Evolutionary conservation across 2,329 filamentous ascomycete genomes (phyloP).

Genomic region (Colletotrichum echinochloae): DNA sequence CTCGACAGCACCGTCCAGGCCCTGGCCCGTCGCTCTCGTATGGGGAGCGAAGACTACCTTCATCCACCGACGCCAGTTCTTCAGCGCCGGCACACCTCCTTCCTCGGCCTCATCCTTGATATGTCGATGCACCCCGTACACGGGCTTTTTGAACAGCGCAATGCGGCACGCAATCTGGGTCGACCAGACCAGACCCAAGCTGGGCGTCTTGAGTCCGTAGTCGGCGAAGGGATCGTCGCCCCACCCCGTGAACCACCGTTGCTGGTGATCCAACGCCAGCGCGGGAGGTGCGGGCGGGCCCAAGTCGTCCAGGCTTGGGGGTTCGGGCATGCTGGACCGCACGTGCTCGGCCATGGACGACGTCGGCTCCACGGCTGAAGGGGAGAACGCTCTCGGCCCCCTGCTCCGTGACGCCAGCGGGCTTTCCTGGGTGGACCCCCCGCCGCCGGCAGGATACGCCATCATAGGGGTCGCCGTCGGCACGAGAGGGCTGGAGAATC

Average conservation of each 20-base stretch:
- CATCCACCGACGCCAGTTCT: slow-evolving; percentile 79
- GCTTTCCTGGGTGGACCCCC: slow-evolving; percentile 55
- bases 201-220: slow-evolving; percentile 80
- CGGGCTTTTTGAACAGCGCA: slow-evolving; percentile 79
- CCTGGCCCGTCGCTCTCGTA: slow-evolving; percentile 64
- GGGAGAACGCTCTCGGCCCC: slow-evolving; percentile 44
- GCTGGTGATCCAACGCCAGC: slow-evolving; percentile 86
- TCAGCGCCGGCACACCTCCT: slow-evolving; percentile 59
- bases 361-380: slow-evolving; percentile 49
- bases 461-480: slow-evolving; percentile 43
- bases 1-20: slow-evolving; percentile 67
- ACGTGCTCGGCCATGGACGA: slow-evolving; percentile 54
- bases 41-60: slow-evolving; percentile 93
- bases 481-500: slow-evolving; percentile 64
- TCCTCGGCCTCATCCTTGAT: slow-evolving; percentile 57
- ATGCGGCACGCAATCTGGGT: slow-evolving; percentile 88
- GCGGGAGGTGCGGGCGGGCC: slow-evolving; percentile 58
- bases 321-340: slow-evolving; percentile 51
- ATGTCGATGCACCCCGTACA: slow-evolving; percentile 54
- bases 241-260: slow-evolving; percentile 96
- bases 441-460: slow-evolving; percentile 40
- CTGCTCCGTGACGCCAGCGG: slow-evolving; percentile 62
- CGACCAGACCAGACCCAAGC: slow-evolving; percentile 89
- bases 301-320: slow-evolving; percentile 56
- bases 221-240: slow-evolving; percentile 72